These are phyloP conservation scores for Tephrocybe sp. DNA, from an alignment of 768 basidiomycete species.

Conservation along the genomic window DNA sequence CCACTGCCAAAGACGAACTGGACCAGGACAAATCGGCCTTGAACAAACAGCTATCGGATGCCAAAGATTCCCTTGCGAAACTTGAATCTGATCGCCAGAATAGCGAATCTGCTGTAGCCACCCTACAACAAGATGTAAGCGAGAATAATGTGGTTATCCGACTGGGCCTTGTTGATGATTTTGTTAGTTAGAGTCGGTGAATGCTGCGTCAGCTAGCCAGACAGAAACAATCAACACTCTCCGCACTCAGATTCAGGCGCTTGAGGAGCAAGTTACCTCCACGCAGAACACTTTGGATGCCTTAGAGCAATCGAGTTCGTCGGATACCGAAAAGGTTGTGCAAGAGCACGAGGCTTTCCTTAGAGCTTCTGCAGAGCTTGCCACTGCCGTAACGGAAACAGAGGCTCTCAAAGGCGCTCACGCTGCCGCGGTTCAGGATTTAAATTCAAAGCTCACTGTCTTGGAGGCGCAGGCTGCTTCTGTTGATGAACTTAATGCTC, in stretches of 20 bases:
- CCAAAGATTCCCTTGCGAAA: constrained; percentile 37
- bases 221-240: constrained; percentile 44
- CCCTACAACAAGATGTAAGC: constrained; percentile 52
- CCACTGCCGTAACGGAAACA: constrained; percentile 49
- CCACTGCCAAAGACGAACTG: constrained; percentile 39
- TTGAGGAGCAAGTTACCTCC: constrained; percentile 48
- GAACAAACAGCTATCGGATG: constrained; percentile 45
- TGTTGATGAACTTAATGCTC: constrained; percentile 40
- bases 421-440: constrained; percentile 44
- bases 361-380: constrained; percentile 62
- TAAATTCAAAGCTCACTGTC: constrained; percentile 39
- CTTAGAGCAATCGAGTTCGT: constrained; percentile 39
- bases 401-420: constrained; percentile 51
- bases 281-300: constrained; percentile 53
- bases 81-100: constrained; percentile 29
- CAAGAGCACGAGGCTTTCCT: constrained; percentile 62
- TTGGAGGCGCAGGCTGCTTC: constrained; percentile 45
- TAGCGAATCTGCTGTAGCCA: constrained; percentile 33
- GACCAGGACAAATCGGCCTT: constrained; percentile 45
- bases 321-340: constrained; percentile 46
- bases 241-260: constrained; percentile 43
- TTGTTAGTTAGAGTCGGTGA: constrained; percentile 52
- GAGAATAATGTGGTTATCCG: neutral
- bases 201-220: constrained; percentile 37
- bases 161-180: constrained; percentile 1